Base-by-base conservation (phyloP, 2,329 filamentous ascomycete genomes). In the Colletotrichum lini region DNA sequence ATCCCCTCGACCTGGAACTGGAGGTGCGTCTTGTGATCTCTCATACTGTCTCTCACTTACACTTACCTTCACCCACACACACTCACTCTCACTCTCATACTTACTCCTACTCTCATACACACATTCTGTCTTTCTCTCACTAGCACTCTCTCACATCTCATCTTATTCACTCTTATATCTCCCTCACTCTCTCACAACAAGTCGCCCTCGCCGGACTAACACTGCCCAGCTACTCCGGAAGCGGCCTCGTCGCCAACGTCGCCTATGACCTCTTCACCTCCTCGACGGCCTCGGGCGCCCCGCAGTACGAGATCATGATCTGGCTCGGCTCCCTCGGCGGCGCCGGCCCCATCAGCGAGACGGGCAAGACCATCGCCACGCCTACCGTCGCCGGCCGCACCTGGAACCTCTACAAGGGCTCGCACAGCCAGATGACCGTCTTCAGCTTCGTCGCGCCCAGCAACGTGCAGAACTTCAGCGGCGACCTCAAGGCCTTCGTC, bases 231-330 rank as follows among this genome's bases (percentile, higher is more conserved):
- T 81, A 82, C 73, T 74, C 75, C 18, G 80, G 80, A 44, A 75
- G 49, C 23, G 75, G 76, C 54, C 67, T 82, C 62, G 81, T 90
- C 35, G 85, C 87, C 49, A 83, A 91, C 75, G 89, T 92, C 2
- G 81, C 89, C 16, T 91, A 91, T 77, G 89, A 91, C 77, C 79
- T 91, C 50, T 91, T 91, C 83, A 89, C 89, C 42, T 82, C 82
- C 16, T 80, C 81, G 18, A 83, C 85, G 15, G 82, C 83, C 13
- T 80, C 84, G 1, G 79, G 78, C 57, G 77, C 69, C 7, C 76
- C 85, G 38, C 81, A 88, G 75, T 90, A 90, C 78, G 90, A 92
- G 80, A 85, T 92, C 78, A 92, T 92, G 90, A 84, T 92, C 75
- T 92, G 90, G 90, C 82, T 91, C 56, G 86, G 83, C 2, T 84